These are phyloP conservation scores for Gamarada debralockiae DNA, from an alignment of 495 filamentous ascomycete genomes.

Conservation along the genomic window DNA sequence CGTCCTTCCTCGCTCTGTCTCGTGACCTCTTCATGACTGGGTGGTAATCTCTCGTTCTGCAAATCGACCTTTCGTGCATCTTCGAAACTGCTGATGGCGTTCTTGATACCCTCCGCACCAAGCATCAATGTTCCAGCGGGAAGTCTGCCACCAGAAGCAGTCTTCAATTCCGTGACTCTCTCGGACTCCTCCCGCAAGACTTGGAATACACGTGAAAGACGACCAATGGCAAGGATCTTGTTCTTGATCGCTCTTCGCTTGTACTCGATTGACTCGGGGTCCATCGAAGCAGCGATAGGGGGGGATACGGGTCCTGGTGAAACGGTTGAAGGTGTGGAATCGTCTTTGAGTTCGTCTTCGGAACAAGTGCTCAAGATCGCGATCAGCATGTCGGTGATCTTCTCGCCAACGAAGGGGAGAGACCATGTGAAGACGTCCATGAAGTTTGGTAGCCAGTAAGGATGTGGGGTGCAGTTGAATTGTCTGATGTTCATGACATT, in stretches of 20 bases:
- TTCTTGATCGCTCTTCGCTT: slow-evolving; percentile 97
- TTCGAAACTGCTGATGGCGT: slow-evolving; percentile 96
- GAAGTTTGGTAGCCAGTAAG: slow-evolving; percentile 99
- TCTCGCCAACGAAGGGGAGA: slow-evolving; percentile 96
- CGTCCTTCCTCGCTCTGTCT: slow-evolving; percentile 74
- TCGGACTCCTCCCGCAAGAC: slow-evolving; percentile 97
- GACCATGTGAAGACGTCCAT: slow-evolving; percentile 99
- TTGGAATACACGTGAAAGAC: slow-evolving; percentile 96
- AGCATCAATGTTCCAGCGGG: slow-evolving; percentile 97
- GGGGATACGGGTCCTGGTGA: slow-evolving; percentile 65
- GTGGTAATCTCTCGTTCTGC: slow-evolving; percentile 92
- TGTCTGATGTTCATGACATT: slow-evolving; percentile 99
- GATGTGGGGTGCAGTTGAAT: slow-evolving; percentile 99
- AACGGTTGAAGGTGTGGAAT: slow-evolving; percentile 50
- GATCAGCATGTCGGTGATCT: slow-evolving; percentile 99
- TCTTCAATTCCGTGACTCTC: slow-evolving; percentile 95
- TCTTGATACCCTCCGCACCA: slow-evolving; percentile 96
- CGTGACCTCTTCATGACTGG: slow-evolving; percentile 85
- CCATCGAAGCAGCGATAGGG: slow-evolving; percentile 49
- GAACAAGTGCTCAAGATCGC: slow-evolving; percentile 97
- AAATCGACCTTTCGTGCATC: slow-evolving; percentile 97
- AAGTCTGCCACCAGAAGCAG: slow-evolving; percentile 86
- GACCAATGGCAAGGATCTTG: slow-evolving; percentile 97
- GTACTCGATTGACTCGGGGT: slow-evolving; percentile 82
- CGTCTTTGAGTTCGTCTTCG: slow-evolving; percentile 89